phyloP scores from a whole-genome alignment of 2,329 filamentous ascomycete genomes.

The Fusarium sororula region DNA sequence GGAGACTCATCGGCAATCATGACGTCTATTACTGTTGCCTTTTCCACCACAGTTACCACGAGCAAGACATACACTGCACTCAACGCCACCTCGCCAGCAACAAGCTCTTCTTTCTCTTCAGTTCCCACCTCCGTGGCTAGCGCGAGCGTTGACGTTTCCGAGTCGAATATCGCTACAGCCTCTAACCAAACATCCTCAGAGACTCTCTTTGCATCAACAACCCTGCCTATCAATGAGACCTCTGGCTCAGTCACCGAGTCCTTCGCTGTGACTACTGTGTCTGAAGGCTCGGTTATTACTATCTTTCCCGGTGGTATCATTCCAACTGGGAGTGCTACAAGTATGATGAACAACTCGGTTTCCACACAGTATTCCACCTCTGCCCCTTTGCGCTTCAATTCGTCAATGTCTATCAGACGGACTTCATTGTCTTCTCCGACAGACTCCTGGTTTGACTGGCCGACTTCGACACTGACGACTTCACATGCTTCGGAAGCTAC shows the following conservation, averaged over 20 bases:
- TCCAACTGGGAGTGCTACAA: conserved; percentile 8
- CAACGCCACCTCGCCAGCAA: neutral
- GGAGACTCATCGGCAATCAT: neutral
- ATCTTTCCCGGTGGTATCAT: conserved; percentile 22
- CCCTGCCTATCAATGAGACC: conserved; percentile 9
- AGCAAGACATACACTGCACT: neutral
- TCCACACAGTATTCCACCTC: conserved; percentile 8
- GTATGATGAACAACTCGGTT: neutral
- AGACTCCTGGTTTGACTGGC: conserved; percentile 21
- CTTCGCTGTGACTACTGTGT: conserved; percentile 13
- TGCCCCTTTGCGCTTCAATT: neutral
- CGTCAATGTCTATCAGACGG: neutral
- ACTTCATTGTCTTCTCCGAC: neutral
- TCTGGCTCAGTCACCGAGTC: neutral
- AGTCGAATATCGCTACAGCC: neutral
- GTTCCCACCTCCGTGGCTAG: neutral
- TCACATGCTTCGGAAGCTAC: neutral
- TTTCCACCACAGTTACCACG: neutral
- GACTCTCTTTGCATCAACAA: conserved; percentile 4
- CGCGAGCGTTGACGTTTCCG: neutral
- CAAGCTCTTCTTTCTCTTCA: conserved; percentile 5
- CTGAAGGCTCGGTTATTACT: conserved; percentile 26
- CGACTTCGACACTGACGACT: conserved; percentile 21
- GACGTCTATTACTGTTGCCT: neutral
- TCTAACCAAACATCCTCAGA: neutral